Conservation (phyloP, 129 eudicot species). For the Centaurea solstitialis region DNA sequence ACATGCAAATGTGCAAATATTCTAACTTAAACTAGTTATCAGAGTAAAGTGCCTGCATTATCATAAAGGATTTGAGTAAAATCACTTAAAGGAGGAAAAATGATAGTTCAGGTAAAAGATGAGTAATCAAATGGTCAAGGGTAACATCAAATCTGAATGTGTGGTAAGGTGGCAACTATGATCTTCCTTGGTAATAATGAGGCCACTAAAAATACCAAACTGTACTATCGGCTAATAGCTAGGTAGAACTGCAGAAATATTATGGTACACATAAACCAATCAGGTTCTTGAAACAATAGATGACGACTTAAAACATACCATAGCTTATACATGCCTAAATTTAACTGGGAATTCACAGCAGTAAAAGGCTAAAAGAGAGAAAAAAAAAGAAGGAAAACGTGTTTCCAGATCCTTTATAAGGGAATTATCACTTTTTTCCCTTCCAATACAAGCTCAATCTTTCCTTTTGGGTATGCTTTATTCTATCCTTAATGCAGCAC, state of each 20-base stretch:
- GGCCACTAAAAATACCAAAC: too few species aligned
- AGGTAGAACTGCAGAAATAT: too few species aligned
- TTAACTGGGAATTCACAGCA: neutral
- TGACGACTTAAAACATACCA: neutral
- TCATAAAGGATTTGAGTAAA: neutral
- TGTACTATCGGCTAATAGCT: too few species aligned
- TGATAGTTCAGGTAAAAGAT: neutral
- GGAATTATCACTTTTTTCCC: neutral
- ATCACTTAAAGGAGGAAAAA: neutral
- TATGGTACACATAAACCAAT: neutral
- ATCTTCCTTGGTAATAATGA: too few species aligned
- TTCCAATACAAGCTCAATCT: conserved; percentile 14
- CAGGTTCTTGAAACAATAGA: neutral
- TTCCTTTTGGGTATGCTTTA: conserved; percentile 1
- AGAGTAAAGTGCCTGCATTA: neutral
- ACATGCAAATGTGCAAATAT: neutral
- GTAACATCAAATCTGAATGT: neutral
- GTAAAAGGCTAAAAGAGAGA: neutral
- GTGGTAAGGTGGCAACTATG: too few species aligned
- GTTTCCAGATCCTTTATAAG: conserved; percentile 1
- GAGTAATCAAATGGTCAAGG: neutral
- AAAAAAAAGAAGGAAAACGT: conserved; percentile 5
- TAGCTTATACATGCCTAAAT: neutral
- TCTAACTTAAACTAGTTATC: neutral
- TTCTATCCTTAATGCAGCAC: conserved; percentile 5